Evolutionary conservation across 768 basidiomycete species (phyloP), one percentile per base, ranked within the genome.

Genomic region (Mycena haematopus): DNA sequence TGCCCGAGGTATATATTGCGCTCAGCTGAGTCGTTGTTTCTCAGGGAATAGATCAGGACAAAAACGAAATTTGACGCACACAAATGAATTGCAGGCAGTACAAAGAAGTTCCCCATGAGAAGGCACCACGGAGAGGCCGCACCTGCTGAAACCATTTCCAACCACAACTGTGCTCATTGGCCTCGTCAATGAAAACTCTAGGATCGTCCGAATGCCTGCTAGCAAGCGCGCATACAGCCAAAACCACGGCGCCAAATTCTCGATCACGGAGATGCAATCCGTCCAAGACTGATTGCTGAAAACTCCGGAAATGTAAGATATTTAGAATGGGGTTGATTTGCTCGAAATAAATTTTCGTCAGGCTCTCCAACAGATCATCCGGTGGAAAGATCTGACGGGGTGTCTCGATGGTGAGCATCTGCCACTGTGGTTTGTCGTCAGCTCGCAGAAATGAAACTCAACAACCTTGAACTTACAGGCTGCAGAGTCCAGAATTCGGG

Each of bases 61-160:
- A 2, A 36, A 36, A 38, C 6, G 25, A 29, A 35, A 29, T 24
- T 38, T 24, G 42, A 72, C 82, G 57, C 70, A 87, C 86, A 69
- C 81, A 79, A 68, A 85, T 86, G 27, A 80, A 82, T 71, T 95
- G 93, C 31, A 95, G 73, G 66, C 92, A 90, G 71, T 86, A 85
- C 56, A 94, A 66, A 6, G 81, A 77, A 1, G 88, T 82, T 13
- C 81, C 79, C 0, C 83, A 77, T 19, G 87, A 76, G 36, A 90
- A 75, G 0, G 78, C 79, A 69, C 82, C 83, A 58, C 84, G 81
- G 56, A 87, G 80, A 59, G 84, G 78, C 51, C 87, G 82, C 8
- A 92, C 84, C 70, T 90, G 87, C 27, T 73, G 69, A 63, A 85
- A 84, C 71, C 82, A 90, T 69, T 82, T 81, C 85, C 86, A 89